Base-by-base conservation (phyloP, 1,284 basidiomycete species). In the Austroboletus novae-zelandiae region DNA sequence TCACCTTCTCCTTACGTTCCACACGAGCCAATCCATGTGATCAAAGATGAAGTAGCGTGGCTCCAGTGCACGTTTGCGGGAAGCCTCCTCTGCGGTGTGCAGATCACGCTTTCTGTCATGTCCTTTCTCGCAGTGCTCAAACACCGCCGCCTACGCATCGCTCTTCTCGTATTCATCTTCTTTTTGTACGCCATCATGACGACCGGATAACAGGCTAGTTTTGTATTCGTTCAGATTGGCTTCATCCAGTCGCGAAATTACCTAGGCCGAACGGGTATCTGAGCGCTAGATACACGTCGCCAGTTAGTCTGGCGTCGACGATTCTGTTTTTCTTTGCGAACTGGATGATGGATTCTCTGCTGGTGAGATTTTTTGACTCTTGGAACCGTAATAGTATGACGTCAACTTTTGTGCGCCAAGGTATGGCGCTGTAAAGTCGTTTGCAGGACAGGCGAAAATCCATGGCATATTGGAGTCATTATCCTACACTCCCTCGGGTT, bases 361-460 rank as follows among this genome's bases (percentile, higher is more conserved):
- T 65, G 56, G 60, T 61, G 41, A 62, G 62, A 34, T 15, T 5
- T 56, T n/a, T 39, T 35, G 17, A 10, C 4, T 6, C 30, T 41
- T 41, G 25, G 13, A 5, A 2, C 14, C 23, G 18, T 3, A 15
- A 14, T 42, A 31, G 18, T 18, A 29, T 39, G n/a, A 34, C 41
- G 41, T 48, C 0, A 6, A 15, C 15, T 44, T 35, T 44, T 45
- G 14, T 32, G 20, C 5, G 18, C 10, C 23, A 47, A 64, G 60
- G 62, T 61, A n/a, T 61, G 60, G 60, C 52, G 60, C 13, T 62
- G 60, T 52, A 53, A 51, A 36, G 58, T 61, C 13, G 47, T 65
- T 14, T 61, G 55, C 45, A 29, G 23, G n/a, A 40, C 51, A 14
- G 56, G 52, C 29, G 60, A 52, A 5, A 29, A 15, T 20, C 48